Conservation (phyloP, 805 yeast species). For the Tetrapisispora pingtungensis region DNA sequence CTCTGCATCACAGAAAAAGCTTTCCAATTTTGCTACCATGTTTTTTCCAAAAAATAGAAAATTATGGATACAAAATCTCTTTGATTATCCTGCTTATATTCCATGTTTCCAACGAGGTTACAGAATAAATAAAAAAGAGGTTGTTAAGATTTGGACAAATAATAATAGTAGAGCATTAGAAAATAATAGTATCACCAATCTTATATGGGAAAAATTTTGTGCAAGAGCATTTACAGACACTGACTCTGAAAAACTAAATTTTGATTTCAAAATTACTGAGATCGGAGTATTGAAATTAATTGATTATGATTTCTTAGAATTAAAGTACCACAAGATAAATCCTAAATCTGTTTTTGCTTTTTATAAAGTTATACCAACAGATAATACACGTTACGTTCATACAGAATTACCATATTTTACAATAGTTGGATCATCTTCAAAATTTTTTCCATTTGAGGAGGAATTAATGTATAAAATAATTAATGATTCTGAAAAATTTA, state of each 20-base stretch:
- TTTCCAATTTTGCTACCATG: conserved; percentile 6
- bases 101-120: conserved; percentile 10
- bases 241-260: neutral
- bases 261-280: conserved; percentile 1
- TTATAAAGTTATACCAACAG: conserved; percentile 6
- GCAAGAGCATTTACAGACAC: neutral
- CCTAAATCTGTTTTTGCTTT: neutral
- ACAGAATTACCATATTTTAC: conserved; percentile 1
- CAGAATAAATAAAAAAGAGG: conserved; percentile 5
- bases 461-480: neutral
- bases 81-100: conserved; percentile 15
- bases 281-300: neutral
- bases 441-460: neutral
- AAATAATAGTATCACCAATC: neutral
- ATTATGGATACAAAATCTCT: conserved; percentile 4
- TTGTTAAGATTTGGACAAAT: conserved; percentile 11
- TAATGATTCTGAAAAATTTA: neutral
- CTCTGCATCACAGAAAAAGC: conserved; percentile 8
- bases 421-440: neutral
- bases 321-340: neutral
- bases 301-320: neutral
- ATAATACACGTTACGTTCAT: conserved; percentile 5
- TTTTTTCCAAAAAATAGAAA: conserved; percentile 3
- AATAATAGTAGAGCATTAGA: conserved; percentile 1
- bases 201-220: conserved; percentile 5